Evolutionary conservation across 1,139 yeast species (phyloP).

Genomic region (Pichia sp.): DNA sequence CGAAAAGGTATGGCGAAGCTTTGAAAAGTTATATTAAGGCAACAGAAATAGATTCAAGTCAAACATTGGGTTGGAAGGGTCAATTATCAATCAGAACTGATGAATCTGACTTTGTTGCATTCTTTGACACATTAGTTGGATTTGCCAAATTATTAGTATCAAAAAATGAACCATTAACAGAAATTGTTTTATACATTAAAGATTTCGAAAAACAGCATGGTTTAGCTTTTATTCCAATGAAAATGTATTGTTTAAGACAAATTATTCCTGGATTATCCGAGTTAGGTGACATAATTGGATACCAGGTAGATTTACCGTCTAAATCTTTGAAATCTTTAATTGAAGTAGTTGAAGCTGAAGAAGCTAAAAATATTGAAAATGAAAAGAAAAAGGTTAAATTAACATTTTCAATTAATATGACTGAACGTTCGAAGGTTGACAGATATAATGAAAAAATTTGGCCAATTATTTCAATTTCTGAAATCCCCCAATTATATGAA

Average conservation of each 20-base stretch:
- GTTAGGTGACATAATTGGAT: slow-evolving; percentile 52
- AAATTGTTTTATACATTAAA: slow-evolving; percentile 41
- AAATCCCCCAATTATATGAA: slow-evolving; percentile 48
- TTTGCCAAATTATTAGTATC: slow-evolving; percentile 35
- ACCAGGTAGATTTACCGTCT: slow-evolving; percentile 45
- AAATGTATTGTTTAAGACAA: slow-evolving; percentile 43
- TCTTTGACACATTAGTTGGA: slow-evolving; percentile 43
- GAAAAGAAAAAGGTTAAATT: slow-evolving; percentile 35
- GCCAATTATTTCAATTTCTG: slow-evolving; percentile 43
- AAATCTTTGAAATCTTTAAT: slow-evolving; percentile 47
- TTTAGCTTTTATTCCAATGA: slow-evolving; percentile 6
- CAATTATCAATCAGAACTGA: slow-evolving; percentile 39
- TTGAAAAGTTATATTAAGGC: slow-evolving; percentile 37
- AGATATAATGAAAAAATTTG: slow-evolving; percentile 41
- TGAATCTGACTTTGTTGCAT: slow-evolving; percentile 36
- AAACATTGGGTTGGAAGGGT: slow-evolving; percentile 79
- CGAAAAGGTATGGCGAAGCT: slow-evolving; percentile 39
- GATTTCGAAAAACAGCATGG: slow-evolving; percentile 29
- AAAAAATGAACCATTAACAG: slow-evolving; percentile 35
- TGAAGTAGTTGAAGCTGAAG: slow-evolving; percentile 38
- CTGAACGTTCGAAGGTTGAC: slow-evolving; percentile 28
- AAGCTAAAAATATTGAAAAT: slow-evolving; percentile 33
- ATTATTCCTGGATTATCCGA: slow-evolving; percentile 56
- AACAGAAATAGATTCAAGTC: slow-evolving; percentile 45
- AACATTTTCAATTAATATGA: slow-evolving; percentile 35